Percentiles rank a stretch among this genome's conserved stretches.
Conservation (phyloP, 257 asterid genomes). For the Scutellaria barbata region DNA sequence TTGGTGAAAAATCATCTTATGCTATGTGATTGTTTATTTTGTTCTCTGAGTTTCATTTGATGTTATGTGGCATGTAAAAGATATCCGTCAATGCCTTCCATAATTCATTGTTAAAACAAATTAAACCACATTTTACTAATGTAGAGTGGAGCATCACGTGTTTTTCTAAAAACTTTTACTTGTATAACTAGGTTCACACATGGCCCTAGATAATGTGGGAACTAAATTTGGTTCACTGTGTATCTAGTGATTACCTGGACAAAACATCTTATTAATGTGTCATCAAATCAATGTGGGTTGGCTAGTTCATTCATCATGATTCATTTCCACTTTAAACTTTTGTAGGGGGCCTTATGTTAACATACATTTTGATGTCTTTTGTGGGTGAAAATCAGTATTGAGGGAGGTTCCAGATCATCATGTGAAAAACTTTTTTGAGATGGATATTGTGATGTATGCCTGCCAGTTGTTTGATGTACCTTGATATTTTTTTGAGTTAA, state of each 20-base stretch:
- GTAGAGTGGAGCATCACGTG: not conserved
- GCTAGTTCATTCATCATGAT: not conserved
- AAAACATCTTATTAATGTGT: not conserved
- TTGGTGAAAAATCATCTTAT: not conserved
- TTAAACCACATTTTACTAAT: not conserved
- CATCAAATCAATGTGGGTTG: not conserved
- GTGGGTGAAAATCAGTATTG: not conserved
- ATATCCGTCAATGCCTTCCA: not conserved
- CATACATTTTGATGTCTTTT: not conserved
- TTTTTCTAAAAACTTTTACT: not conserved
- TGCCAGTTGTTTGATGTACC: not conserved
- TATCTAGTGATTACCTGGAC: not conserved
- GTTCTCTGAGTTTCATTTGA: not conserved
- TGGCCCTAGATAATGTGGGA: not conserved
- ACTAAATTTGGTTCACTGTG: not conserved
- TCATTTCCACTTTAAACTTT: not conserved
- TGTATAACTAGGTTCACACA: not conserved
- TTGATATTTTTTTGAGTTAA: not conserved
- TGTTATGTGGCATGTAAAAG: not conserved
- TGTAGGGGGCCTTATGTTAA: not conserved
- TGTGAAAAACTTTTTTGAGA: not conserved
- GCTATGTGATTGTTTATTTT: not conserved
- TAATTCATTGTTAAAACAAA: not conserved
- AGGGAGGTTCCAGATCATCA: not conserved
- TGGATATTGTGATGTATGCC: not conserved